phyloP scores from a whole-genome alignment of 129 eudicot species.

The Mikania micrantha region DNA sequence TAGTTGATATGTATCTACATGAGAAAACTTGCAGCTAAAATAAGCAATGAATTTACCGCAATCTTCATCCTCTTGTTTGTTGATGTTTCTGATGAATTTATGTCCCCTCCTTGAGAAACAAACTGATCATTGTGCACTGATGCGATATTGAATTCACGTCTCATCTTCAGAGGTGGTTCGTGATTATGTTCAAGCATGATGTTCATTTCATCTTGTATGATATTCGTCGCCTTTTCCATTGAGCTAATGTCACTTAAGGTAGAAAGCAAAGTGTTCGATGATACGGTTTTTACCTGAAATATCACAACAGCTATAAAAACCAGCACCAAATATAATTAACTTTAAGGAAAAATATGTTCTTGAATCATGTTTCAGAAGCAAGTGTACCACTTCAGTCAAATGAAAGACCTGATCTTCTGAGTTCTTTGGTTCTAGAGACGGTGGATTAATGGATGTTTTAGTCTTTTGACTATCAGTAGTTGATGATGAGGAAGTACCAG shows the following conservation, averaged over 20 bases:
- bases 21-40: neutral
- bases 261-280: slow-evolving; percentile 7
- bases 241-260: slow-evolving; percentile 6
- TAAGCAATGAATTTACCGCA: slow-evolving; percentile 4
- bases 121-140: slow-evolving; percentile 3
- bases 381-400: slow-evolving; percentile 19
- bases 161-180: neutral
- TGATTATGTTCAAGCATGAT: neutral
- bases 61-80: slow-evolving; percentile 4
- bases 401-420: slow-evolving; percentile 1
- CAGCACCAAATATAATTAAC: neutral
- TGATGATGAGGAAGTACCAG: neutral
- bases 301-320: slow-evolving; percentile 1
- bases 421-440: slow-evolving; percentile 7
- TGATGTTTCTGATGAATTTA: neutral
- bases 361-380: neutral
- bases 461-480: neutral
- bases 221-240: neutral
- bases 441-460: neutral
- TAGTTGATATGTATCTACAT: neutral
- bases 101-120: neutral
- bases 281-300: slow-evolving; percentile 25
- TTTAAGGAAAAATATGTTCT: neutral
- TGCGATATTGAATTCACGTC: neutral
- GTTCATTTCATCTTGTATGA: neutral